A percentile compares a stretch with the other conserved stretches of the same genome.
Conservation (phyloP, 257 asterid genomes). For the Capsicum pubescens region DNA sequence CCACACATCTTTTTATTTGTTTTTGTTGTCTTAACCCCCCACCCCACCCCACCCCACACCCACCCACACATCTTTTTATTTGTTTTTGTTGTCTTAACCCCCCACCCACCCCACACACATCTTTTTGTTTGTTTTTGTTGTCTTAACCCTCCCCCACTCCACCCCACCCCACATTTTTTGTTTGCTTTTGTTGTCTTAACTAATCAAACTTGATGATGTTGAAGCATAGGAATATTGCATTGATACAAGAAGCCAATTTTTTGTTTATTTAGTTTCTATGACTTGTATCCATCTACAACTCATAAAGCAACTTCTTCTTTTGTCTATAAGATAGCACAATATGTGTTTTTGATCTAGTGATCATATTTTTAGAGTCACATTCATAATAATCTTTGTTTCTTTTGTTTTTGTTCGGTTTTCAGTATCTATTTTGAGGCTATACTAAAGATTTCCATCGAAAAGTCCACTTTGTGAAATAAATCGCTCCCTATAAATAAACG, state of each 20-base stretch:
- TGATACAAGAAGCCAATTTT: neutral
- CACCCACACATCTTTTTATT: too few relatives aligned
- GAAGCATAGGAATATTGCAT: neutral
- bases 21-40: too few relatives aligned
- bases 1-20: too few relatives aligned
- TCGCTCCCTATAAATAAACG: fast-evolving
- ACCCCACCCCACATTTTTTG: neutral
- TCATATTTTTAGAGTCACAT: neutral
- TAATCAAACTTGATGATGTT: neutral
- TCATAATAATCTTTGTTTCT: neutral
- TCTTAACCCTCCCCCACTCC: too few relatives aligned
- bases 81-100: too few relatives aligned
- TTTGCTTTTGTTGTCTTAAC: neutral
- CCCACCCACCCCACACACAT: too few relatives aligned
- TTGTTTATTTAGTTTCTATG: neutral
- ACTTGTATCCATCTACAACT: neutral
- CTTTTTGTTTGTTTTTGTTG: too few relatives aligned
- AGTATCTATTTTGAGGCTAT: fast-evolving
- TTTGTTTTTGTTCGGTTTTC: fast-evolving
- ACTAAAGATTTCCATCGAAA: fast-evolving
- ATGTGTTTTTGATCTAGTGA: neutral
- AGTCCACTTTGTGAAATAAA: neutral
- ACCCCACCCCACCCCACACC: too few relatives aligned
- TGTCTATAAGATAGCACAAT: neutral
- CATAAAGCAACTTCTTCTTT: neutral